Evolutionary conservation across 768 basidiomycete genomes (phyloP).

Genomic region (Obba rivulosa): DNA sequence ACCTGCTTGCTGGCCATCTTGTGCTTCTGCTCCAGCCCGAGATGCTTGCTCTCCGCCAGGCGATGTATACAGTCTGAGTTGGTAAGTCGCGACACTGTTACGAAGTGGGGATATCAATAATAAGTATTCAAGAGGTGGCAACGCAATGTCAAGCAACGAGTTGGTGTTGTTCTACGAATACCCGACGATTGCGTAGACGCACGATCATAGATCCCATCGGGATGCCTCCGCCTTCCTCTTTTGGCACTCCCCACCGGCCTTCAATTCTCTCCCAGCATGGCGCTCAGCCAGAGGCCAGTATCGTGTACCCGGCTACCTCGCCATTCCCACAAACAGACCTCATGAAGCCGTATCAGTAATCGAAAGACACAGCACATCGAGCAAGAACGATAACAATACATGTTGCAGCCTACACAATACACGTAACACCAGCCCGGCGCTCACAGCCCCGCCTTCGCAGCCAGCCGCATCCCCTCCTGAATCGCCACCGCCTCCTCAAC

Average conservation of each 20-base stretch:
- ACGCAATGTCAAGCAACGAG: conserved; percentile 3
- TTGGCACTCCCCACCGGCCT: background rate
- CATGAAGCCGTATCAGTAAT: too few relatives aligned
- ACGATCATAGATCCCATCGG: conserved; percentile 17
- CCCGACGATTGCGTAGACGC: conserved; percentile 3
- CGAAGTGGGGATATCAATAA: too few relatives aligned
- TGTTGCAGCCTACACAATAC: background rate
- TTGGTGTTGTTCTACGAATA: background rate
- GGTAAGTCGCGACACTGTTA: conserved; percentile 11
- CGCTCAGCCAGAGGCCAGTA: too few relatives aligned
- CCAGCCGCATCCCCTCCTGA: conserved; percentile 74
- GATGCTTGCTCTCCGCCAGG: too few relatives aligned
- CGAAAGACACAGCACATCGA: background rate
- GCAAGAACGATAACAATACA: background rate
- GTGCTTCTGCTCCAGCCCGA: too few relatives aligned
- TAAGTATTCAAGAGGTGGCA: conserved; percentile 8
- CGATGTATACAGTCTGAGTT: background rate
- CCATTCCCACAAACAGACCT: too few relatives aligned
- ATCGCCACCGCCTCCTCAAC: conserved; percentile 84
- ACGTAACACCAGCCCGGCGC: background rate
- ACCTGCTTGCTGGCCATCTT: conserved; percentile 68
- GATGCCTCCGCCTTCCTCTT: conserved; percentile 9
- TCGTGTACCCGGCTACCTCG: too few relatives aligned
- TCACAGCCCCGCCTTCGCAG: conserved; percentile 26
- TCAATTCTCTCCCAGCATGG: too few relatives aligned